Evolutionary conservation across 495 filamentous ascomycete genomes (phyloP).

Genomic region (Xylaria intraflava): DNA sequence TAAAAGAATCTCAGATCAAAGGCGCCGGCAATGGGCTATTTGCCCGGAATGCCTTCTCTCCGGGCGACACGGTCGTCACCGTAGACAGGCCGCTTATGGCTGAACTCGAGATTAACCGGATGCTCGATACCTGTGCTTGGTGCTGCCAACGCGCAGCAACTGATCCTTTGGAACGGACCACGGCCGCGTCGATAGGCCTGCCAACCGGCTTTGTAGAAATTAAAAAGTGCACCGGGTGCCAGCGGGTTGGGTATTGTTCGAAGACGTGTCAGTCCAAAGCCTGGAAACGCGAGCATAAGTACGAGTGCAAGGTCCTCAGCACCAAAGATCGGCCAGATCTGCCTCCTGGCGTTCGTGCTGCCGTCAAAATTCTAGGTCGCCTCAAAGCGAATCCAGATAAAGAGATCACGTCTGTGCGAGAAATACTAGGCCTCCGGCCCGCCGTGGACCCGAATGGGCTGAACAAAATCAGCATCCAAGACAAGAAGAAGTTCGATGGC

Average conservation of each 20-base stretch:
- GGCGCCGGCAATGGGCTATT: constrained; percentile 7
- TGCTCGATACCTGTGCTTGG: constrained; percentile 12
- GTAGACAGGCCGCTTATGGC: constrained; percentile 9
- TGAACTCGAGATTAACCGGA: constrained; percentile 7
- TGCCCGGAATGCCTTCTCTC: constrained; percentile 2
- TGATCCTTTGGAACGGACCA: background rate
- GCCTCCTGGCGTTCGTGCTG: constrained; percentile 2
- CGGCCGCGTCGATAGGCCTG: constrained; percentile 4
- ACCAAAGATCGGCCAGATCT: background rate
- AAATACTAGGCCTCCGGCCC: background rate
- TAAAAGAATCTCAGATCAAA: constrained; percentile 5
- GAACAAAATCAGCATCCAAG: background rate
- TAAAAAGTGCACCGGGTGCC: constrained; percentile 6
- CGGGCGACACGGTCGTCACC: constrained; percentile 1
- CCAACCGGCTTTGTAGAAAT: constrained; percentile 4
- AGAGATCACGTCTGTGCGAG: background rate
- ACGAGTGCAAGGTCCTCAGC: constrained; percentile 6
- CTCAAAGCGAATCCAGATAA: background rate
- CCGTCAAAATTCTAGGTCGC: constrained; percentile 4
- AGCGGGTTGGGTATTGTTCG: constrained; percentile 8
- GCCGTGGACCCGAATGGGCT: constrained; percentile 2
- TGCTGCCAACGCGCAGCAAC: constrained; percentile 6
- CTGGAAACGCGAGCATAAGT: constrained; percentile 12
- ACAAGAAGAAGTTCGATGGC: constrained; percentile 3
- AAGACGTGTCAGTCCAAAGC: constrained; percentile 8